These are phyloP conservation scores for Podospora didyma DNA, from an alignment of 495 filamentous ascomycete genomes.

Conservation along the genomic window DNA sequence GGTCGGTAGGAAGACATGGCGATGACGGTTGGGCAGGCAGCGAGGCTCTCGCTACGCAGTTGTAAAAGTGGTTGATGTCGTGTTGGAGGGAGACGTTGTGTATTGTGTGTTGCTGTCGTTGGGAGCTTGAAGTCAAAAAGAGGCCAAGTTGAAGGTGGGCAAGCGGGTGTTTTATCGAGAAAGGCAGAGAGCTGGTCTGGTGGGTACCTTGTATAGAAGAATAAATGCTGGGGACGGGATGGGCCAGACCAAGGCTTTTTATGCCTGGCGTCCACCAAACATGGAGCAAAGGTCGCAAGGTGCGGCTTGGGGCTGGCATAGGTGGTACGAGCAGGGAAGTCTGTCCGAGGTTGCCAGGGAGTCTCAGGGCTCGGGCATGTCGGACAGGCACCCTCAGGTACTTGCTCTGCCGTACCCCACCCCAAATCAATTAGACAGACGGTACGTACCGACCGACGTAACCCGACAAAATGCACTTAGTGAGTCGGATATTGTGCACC, in stretches of 20 bases:
- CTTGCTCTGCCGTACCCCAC: not conserved
- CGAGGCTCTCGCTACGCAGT: not conserved
- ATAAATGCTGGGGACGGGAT: not conserved
- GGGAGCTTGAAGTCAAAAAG: not conserved
- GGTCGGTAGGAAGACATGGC: slow-evolving; percentile 36
- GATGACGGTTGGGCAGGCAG: not conserved
- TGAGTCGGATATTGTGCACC: too few relatives aligned
- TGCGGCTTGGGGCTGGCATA: not conserved
- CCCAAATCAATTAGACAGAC: too few relatives aligned
- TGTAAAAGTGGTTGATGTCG: not conserved
- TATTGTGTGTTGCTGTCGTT: too few relatives aligned
- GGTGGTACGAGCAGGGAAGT: not conserved
- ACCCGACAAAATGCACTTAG: too few relatives aligned
- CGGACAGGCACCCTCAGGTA: not conserved
- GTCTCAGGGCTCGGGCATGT: not conserved
- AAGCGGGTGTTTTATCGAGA: not conserved
- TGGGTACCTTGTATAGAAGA: not conserved
- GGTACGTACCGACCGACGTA: not conserved
- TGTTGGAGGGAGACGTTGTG: not conserved
- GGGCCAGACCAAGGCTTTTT: not conserved
- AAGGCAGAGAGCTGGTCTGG: not conserved
- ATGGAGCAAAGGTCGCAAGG: not conserved
- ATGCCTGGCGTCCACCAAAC: not conserved
- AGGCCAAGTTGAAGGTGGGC: not conserved
- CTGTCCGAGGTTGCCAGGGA: not conserved